Conservation (phyloP, 306 rosid species). For the Styphnolobium japonicum region DNA sequence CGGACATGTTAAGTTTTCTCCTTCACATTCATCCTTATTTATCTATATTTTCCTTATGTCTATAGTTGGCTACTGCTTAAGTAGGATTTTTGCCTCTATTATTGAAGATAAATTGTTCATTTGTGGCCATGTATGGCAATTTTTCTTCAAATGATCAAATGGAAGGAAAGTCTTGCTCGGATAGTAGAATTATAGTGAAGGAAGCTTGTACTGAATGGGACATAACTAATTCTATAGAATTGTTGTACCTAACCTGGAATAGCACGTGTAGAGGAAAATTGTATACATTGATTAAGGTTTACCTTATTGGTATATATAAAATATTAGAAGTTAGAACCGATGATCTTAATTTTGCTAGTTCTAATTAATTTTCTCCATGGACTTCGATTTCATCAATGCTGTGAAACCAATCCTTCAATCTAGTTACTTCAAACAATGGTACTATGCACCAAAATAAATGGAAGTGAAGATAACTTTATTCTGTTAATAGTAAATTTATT, state of each 20-base stretch:
- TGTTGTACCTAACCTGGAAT: neutral
- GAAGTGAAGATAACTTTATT: neutral
- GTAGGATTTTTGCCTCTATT: neutral
- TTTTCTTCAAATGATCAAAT: neutral
- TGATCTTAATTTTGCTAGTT: neutral
- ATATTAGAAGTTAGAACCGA: neutral
- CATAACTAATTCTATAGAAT: neutral
- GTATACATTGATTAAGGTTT: neutral
- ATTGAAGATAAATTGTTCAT: neutral
- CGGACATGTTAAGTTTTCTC: neutral
- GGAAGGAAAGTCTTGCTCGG: neutral
- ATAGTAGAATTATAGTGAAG: neutral
- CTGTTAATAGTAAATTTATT: neutral
- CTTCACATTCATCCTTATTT: neutral
- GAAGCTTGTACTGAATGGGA: neutral
- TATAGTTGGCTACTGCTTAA: neutral
- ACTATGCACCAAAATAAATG: neutral
- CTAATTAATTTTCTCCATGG: neutral
- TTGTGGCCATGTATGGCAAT: neutral
- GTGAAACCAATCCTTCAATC: neutral
- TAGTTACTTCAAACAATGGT: neutral
- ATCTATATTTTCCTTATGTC: neutral
- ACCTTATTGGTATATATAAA: neutral
- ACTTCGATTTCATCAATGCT: neutral
- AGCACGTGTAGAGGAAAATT: neutral